A percentile compares a stretch with the other conserved stretches of the same genome.
Evolutionary conservation across 1,139 yeast species (phyloP).

Genomic region (Casaregolazyma suthepensis): DNA sequence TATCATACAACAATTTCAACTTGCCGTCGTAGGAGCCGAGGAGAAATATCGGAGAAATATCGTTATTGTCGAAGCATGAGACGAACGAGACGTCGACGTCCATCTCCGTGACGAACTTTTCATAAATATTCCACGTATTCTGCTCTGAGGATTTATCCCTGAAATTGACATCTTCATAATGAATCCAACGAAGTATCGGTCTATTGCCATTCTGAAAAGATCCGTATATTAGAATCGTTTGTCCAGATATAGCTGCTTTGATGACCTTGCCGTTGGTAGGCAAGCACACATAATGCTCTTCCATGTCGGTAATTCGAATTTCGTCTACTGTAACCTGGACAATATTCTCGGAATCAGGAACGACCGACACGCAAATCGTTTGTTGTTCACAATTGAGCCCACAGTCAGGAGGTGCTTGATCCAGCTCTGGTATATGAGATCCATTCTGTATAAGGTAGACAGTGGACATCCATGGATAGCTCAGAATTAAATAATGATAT

Average conservation of each 20-base stretch:
- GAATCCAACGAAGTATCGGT: not conserved
- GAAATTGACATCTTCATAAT: not conserved
- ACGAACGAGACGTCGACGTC: not conserved
- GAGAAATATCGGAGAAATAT: not conserved
- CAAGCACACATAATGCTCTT: not conserved
- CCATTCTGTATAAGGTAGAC: slow-evolving; percentile 5
- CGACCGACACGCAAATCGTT: slow-evolving; percentile 2
- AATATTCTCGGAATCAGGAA: slow-evolving; percentile 2
- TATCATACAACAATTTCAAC: not conserved
- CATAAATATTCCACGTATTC: not conserved
- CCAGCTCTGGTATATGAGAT: slow-evolving; percentile 5
- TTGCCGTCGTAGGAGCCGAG: slow-evolving; percentile 1
- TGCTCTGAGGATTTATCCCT: not conserved
- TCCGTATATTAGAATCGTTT: not conserved
- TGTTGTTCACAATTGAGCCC: slow-evolving; percentile 4
- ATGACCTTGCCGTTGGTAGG: not conserved
- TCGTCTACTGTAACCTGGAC: slow-evolving; percentile 8
- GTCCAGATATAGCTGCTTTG: slow-evolving; percentile 1
- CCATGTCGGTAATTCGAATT: slow-evolving; percentile 9
- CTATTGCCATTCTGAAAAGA: not conserved
- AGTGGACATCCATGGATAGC: slow-evolving; percentile 11
- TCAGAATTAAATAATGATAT: slow-evolving; percentile 5
- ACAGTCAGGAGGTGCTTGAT: slow-evolving; percentile 8
- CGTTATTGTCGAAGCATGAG: not conserved
- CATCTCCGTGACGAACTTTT: not conserved